phyloP scores from a whole-genome alignment of 768 basidiomycete genomes.

The Russula foetens region DNA sequence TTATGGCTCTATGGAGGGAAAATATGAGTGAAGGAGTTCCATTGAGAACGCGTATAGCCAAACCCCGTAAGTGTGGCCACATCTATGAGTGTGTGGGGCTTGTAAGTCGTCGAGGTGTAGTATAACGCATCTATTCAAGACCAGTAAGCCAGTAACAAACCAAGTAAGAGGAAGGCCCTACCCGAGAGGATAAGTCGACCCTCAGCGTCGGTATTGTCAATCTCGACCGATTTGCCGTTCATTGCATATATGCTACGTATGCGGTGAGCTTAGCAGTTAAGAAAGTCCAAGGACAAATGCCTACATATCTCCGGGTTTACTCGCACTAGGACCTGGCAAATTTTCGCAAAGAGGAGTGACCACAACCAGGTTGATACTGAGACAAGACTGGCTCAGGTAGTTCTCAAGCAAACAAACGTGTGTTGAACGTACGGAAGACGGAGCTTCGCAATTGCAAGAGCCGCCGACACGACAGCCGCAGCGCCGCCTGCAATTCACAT shows the following conservation, averaged over 20 bases:
- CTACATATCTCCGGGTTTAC: slow-evolving; percentile 80
- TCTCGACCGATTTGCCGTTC: slow-evolving; percentile 82
- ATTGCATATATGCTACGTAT: slow-evolving; percentile 62
- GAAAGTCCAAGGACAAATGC: slow-evolving; percentile 20
- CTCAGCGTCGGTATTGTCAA: slow-evolving; percentile 85
- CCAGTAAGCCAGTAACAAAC: not conserved
- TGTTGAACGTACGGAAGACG: slow-evolving; percentile 56
- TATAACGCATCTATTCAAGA: slow-evolving; percentile 63
- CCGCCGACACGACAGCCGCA: slow-evolving; percentile 64
- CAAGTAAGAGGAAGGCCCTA: slow-evolving; percentile 24
- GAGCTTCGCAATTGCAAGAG: slow-evolving; percentile 74
- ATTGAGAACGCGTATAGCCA: slow-evolving; percentile 9
- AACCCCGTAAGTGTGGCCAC: slow-evolving; percentile 84
- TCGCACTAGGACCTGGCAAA: slow-evolving; percentile 61
- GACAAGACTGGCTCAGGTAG: not conserved
- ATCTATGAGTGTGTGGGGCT: slow-evolving; percentile 77
- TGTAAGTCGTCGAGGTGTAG: slow-evolving; percentile 69
- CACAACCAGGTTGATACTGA: slow-evolving; percentile 66
- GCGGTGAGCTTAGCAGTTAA: not conserved
- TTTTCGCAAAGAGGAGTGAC: slow-evolving; percentile 77
- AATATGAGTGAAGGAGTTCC: not conserved
- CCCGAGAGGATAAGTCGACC: slow-evolving; percentile 70
- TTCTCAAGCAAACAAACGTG: not conserved
- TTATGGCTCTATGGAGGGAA: slow-evolving; percentile 49
- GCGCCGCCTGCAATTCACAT: slow-evolving; percentile 49